A percentile compares a stretch with the other conserved stretches of the same genome.
These are phyloP conservation scores for Achlya hypogyna DNA, from an alignment of 352 stramenopile genomes.

Conservation along the genomic window DNA sequence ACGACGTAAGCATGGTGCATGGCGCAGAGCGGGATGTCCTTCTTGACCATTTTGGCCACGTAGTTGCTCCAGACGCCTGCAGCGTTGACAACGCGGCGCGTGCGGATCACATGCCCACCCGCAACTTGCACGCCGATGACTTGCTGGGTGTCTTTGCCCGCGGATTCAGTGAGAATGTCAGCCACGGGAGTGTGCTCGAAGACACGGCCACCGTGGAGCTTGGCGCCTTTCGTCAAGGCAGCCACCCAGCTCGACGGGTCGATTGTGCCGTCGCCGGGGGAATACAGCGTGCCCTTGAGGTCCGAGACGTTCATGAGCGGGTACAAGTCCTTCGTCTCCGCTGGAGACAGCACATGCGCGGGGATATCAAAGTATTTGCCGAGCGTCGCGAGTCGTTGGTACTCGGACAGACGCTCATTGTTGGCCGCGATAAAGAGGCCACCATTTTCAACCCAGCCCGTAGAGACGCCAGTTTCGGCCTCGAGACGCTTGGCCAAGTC, in stretches of 20 bases:
- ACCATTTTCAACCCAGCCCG: slow-evolving; percentile 25
- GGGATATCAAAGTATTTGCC: slow-evolving; percentile 26
- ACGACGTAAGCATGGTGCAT: slow-evolving; percentile 28
- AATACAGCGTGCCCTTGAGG: slow-evolving; percentile 25
- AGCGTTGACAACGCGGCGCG: slow-evolving; percentile 24
- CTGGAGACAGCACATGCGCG: slow-evolving; percentile 19
- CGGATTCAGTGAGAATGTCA: slow-evolving; percentile 17
- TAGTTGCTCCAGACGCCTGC: slow-evolving; percentile 24
- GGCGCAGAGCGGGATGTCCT: slow-evolving; percentile 22
- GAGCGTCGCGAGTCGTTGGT: slow-evolving; percentile 24
- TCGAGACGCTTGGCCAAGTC: slow-evolving; percentile 19
- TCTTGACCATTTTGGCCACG: slow-evolving; percentile 20
- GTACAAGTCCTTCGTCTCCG: slow-evolving; percentile 22
- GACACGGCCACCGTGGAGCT: slow-evolving; percentile 9
- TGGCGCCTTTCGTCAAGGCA: slow-evolving; percentile 22
- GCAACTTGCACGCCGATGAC: slow-evolving; percentile 21
- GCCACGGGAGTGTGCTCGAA: slow-evolving; percentile 21
- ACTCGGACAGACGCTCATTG: slow-evolving; percentile 24
- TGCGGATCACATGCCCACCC: slow-evolving; percentile 23
- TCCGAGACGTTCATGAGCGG: slow-evolving; percentile 25
- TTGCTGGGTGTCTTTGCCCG: slow-evolving; percentile 15
- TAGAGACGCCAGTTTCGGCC: slow-evolving; percentile 24
- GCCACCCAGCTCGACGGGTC: slow-evolving; percentile 22
- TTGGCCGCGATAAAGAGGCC: slow-evolving; percentile 27
- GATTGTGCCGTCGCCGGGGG: slow-evolving; percentile 25